These are phyloP conservation scores for Starmerella bombi DNA, from an alignment of 805 yeast species.

Conservation along the genomic window DNA sequence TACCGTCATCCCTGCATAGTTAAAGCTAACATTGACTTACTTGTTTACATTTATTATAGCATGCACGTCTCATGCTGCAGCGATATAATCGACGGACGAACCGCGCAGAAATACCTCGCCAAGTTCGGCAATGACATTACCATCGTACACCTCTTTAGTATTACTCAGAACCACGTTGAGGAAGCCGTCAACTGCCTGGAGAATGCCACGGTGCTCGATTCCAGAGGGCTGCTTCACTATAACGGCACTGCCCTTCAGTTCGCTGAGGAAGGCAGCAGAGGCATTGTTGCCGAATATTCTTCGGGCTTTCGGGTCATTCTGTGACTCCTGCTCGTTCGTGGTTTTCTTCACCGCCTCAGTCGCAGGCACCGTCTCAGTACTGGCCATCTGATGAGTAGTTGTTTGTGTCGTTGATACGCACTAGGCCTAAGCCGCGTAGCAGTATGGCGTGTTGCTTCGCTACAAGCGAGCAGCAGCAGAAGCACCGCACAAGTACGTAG, in stretches of 20 bases:
- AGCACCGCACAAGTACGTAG: too few relatives aligned
- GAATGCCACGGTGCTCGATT: conserved; percentile 60
- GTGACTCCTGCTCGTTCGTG: too few relatives aligned
- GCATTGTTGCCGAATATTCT: conserved; percentile 20
- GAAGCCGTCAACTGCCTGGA: conserved; percentile 89
- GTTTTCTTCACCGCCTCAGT: too few relatives aligned
- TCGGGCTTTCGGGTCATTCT: too few relatives aligned
- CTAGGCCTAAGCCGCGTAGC: too few relatives aligned
- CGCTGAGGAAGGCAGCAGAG: conserved; percentile 43
- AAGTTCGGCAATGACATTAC: conserved; percentile 38
- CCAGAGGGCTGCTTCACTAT: conserved; percentile 79
- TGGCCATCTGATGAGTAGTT: too few relatives aligned
- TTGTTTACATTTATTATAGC: not conserved
- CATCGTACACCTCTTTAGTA: conserved; percentile 51
- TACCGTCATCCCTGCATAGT: too few relatives aligned
- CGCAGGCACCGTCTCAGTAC: too few relatives aligned
- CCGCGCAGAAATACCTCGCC: conserved; percentile 83
- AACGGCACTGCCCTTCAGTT: conserved; percentile 67
- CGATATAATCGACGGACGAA: conserved; percentile 38
- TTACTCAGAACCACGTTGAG: conserved; percentile 85
- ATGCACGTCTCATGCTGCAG: conserved; percentile 19
- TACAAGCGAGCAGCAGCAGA: too few relatives aligned
- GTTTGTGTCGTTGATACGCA: too few relatives aligned
- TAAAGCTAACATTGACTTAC: too few relatives aligned
- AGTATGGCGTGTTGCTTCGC: too few relatives aligned